phyloP scores from a whole-genome alignment of 2,329 filamentous ascomycete genomes.

The Lasiodiplodia gonubiensis region DNA sequence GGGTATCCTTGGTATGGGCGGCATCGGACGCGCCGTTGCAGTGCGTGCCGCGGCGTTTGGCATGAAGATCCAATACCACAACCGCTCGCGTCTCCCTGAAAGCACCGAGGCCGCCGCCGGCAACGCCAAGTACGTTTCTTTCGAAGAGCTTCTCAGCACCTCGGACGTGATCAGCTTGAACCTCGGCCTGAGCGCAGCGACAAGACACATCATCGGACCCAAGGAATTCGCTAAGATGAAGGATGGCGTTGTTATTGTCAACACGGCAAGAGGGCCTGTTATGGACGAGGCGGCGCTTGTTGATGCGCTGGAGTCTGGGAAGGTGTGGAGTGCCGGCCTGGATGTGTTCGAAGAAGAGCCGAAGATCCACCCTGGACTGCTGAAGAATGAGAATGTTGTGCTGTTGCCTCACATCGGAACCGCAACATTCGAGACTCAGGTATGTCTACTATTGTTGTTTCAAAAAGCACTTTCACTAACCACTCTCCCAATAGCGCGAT shows the following conservation, averaged over 20 bases:
- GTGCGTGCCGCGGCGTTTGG: slow-evolving; percentile 60
- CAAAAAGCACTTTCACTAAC: neutral
- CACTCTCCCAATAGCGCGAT: slow-evolving; percentile 47
- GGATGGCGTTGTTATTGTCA: slow-evolving; percentile 62
- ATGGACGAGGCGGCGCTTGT: slow-evolving; percentile 64
- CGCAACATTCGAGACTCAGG: slow-evolving; percentile 64
- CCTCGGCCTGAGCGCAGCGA: slow-evolving; percentile 57
- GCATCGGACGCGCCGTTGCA: slow-evolving; percentile 60
- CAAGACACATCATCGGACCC: slow-evolving; percentile 59
- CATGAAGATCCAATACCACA: slow-evolving; percentile 65
- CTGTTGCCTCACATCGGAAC: slow-evolving; percentile 67
- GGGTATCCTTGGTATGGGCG: slow-evolving; percentile 66
- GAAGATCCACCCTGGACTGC: slow-evolving; percentile 57
- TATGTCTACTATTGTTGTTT: slow-evolving; percentile 30
- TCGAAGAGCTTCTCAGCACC: slow-evolving; percentile 59
- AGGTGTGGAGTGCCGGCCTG: slow-evolving; percentile 60
- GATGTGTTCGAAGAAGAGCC: slow-evolving; percentile 66
- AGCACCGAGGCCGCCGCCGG: slow-evolving; percentile 47
- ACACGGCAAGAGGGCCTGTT: slow-evolving; percentile 63
- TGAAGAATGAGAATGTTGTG: slow-evolving; percentile 58
- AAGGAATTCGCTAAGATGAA: slow-evolving; percentile 61
- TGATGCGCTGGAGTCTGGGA: slow-evolving; percentile 59
- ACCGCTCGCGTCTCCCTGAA: slow-evolving; percentile 50
- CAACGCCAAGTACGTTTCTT: slow-evolving; percentile 60
- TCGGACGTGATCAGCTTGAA: slow-evolving; percentile 63